Conservation (phyloP, 2,329 filamentous ascomycete species). For the Penicillium sp. region DNA sequence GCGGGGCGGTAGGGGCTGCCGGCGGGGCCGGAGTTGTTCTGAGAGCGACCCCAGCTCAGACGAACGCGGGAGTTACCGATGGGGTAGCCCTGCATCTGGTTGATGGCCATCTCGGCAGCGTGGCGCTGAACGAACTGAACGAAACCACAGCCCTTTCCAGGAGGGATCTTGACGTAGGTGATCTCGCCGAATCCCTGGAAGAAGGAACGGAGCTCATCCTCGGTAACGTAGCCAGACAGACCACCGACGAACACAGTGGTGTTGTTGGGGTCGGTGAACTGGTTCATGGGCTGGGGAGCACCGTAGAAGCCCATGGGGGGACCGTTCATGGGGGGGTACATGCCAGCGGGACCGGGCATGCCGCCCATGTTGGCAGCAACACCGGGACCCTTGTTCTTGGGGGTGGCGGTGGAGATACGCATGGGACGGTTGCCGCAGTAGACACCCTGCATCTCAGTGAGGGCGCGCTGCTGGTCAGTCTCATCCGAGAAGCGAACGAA, state of each 20-base stretch:
- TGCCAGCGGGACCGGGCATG: conserved; percentile 59
- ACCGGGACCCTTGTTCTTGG: conserved; percentile 76
- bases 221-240: conserved; percentile 94
- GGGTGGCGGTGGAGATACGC: conserved; percentile 96
- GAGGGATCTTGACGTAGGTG: conserved; percentile 99
- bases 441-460: conserved; percentile 98
- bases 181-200: conserved; percentile 99
- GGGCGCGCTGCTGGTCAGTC: conserved; percentile 90
- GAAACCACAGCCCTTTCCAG: conserved; percentile 98
- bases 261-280: conserved; percentile 99
- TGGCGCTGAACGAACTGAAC: conserved; percentile 99
- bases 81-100: conserved; percentile 99
- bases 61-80: conserved; percentile 98
- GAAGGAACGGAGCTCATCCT: conserved; percentile 99
- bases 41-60: conserved; percentile 93
- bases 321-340: conserved; percentile 68
- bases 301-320: conserved; percentile 67
- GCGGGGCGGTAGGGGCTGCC: conserved; percentile 96
- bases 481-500: conserved; percentile 98
- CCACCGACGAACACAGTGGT: conserved; percentile 98
- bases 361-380: conserved; percentile 52
- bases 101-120: conserved; percentile 99
- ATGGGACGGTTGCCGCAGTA: conserved; percentile 99
- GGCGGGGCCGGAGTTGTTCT: conserved; percentile 97
- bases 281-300: conserved; percentile 86